Conservation (phyloP, 2,329 filamentous ascomycete species). For the Hansfordia pulvinata region DNA sequence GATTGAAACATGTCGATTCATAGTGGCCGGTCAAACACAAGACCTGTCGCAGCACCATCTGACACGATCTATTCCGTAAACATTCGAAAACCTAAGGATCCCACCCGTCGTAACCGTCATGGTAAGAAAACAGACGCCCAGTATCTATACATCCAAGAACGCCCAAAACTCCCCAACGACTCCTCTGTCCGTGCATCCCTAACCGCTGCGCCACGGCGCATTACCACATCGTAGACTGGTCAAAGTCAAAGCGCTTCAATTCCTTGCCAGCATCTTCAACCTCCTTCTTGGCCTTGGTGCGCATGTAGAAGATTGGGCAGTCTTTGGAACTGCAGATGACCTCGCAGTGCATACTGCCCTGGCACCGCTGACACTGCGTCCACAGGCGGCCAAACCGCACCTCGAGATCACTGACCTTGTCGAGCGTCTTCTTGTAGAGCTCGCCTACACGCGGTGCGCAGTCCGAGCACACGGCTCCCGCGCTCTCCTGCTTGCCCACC, state of each 20-base stretch:
- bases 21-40: too few species aligned
- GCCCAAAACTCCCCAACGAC: too few species aligned
- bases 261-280: constrained; percentile 91
- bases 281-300: constrained; percentile 99
- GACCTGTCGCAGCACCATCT: too few species aligned
- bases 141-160: too few species aligned
- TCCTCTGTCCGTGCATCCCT: too few species aligned
- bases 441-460: constrained; percentile 79
- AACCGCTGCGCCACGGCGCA: too few species aligned
- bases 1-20: too few species aligned
- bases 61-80: too few species aligned
- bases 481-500: constrained; percentile 61
- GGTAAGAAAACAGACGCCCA: too few species aligned
- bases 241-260: constrained; percentile 75
- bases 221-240: constrained; percentile 54
- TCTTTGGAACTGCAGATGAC: constrained; percentile 95
- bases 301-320: constrained; percentile 99
- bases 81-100: too few species aligned
- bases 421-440: constrained; percentile 82
- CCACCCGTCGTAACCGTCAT: too few species aligned
- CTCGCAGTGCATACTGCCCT: constrained; percentile 95
- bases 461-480: constrained; percentile 77
- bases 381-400: constrained; percentile 84
- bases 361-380: constrained; percentile 97
- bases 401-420: constrained; percentile 82